Base-by-base conservation (phyloP, 257 asterid species). In the Solanum virginianum region DNA sequence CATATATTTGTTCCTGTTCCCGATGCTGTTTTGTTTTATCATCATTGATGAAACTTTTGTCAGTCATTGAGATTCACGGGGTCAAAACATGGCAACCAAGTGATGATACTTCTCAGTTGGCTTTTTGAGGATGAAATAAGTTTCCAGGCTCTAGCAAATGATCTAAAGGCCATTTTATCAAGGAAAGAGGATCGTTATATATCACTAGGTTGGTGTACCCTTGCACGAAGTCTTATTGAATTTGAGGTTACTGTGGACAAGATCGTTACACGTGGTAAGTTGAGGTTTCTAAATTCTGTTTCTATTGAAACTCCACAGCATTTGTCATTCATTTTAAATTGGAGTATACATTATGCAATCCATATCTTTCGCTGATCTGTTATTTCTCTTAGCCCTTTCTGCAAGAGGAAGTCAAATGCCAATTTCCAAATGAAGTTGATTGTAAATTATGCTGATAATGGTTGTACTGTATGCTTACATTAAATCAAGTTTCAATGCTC, bases 201-300 rank as follows among this genome's bases (percentile, higher is more conserved):
- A 89, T 91, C 93, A 86, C 90, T 96, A 45, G 98, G 98, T 32
- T 96, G 98, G 99, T 96, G 98, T 88, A 88, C 89, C 53, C 92
- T 96, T 88, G 93, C 93, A 53, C 99, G 94, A 54, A 85, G 89
- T 84, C 91, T 96, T 69, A 32, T 95, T 71, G 96, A 94, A 65
- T 90, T 86, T 83, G 97, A 94, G 84, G 87, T 62, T 57, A 71
- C 86, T 49, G 87, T 45, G 85, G 85, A 83, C 20, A 91, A 88
- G 84, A 83, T 89, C 82, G 82, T 83, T 45, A 91, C 93, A 65
- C 87, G 85, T 82, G 99, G 99, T 95, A 93, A 88, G 22, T 43
- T 68, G n/a, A 63, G 6, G 51, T 14, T 51, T 70, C 26, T 62
- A 20, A 24, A n/a, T 45, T 72, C 39, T n/a, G 57, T 47, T 72